Evolutionary conservation across 176 grass and related monocot species (phyloP), one percentile per base, ranked within the genome.

Genomic region (bread wheat (Triticum aestivum)): DNA sequence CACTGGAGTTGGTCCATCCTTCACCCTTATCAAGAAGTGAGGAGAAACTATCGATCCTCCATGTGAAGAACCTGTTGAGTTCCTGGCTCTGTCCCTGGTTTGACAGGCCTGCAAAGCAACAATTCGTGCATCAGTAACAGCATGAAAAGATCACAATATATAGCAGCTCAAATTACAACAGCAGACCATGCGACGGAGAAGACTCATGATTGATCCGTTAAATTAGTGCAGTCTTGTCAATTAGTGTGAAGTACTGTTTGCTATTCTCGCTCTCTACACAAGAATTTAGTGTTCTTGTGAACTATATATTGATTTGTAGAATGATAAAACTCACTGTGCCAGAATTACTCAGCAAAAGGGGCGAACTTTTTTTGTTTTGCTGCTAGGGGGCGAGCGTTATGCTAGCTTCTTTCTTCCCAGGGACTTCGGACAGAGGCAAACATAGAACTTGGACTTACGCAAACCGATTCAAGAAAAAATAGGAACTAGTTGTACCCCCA

Each of bases 21-120:
- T 82, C 32, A 49, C 38, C 79, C 47, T 51, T 52, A 65, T 71
- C 88, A 52, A 90, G 72, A 37, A 90, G 49, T 5, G 84, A 77
- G 35, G 39, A 82, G 79, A 90, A 90, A 1, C 70, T 73, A 83
- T 86, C 71, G 5, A 90, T 83, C 64, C 38, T 90, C 88, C 79
- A 90, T 18, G 83, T 90, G n/a, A 82, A 82, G 11, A 52, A 47
- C 11, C 44, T 3, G 3, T 47, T 47, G 44, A 3, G 13, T 4
- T 47, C 44, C 44, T 47, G 44, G 44, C 44, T 1, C 1, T 1
- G 26, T 3, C 4, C 67, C 4, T 38, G 3, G 33, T 70, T 12
- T 71, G 35, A 41, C 17, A 1, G 68, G 9, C 35, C 68, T 71
- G 9, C 15, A 71, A 71, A 38, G 12, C 9, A 41, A n/a, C 68